Evolutionary conservation across 139 green algal species (phyloP).

Genomic region (Haematococcus sp.): DNA sequence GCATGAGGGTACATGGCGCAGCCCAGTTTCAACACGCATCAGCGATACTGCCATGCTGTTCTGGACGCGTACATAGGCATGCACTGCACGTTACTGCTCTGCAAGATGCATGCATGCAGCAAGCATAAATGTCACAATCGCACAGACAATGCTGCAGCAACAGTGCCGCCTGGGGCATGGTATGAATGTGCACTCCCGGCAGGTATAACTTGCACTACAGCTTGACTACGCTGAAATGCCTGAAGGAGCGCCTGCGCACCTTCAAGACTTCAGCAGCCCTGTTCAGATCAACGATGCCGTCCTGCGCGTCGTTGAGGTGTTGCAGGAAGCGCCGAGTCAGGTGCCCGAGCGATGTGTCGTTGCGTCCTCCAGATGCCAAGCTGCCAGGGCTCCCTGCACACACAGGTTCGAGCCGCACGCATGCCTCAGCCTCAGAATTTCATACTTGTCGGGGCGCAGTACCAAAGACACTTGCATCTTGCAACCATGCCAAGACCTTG

Average conservation of each 20-base stretch:
- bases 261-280: conserved; percentile 77
- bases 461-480: too few relatives aligned
- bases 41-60: background rate
- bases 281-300: conserved; percentile 90
- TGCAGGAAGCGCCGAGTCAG: conserved; percentile 92
- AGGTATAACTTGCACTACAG: too few relatives aligned
- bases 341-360: conserved; percentile 83
- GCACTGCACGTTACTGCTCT: background rate
- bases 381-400: conserved; percentile 17
- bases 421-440: too few relatives aligned
- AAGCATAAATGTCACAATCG: background rate
- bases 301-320: conserved; percentile 70
- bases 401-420: too few relatives aligned
- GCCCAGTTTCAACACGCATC: background rate
- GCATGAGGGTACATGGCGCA: conserved; percentile 5
- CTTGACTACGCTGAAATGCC: background rate
- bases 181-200: too few relatives aligned
- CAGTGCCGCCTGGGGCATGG: too few relatives aligned
- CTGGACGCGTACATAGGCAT: background rate
- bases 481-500: too few relatives aligned
- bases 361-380: conserved; percentile 44
- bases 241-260: conserved; percentile 23
- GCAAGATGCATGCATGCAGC: background rate
- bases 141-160: background rate
- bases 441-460: too few relatives aligned